Base-by-base conservation (phyloP, 2,329 filamentous ascomycete species). In the Aureobasidium sp. region DNA sequence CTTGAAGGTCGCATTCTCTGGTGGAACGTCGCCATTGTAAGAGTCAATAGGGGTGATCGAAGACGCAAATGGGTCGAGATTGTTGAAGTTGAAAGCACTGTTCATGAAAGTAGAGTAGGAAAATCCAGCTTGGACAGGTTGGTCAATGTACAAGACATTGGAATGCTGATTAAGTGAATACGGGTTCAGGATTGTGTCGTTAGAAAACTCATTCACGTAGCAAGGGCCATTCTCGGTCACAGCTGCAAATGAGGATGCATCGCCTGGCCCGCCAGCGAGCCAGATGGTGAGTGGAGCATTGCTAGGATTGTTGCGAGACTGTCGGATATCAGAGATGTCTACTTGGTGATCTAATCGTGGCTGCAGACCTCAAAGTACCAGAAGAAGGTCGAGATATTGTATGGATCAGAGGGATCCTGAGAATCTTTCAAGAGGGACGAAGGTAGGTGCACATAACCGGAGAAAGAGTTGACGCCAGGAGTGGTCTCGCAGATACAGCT, bases 221-320 rank as follows among this genome's bases (percentile, higher is more conserved):
- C 77, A 80, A 6, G 77, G 75, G 2, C 85, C 85, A 63, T 80
- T 78, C 66, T 84, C 84, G 6, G 75, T 75, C 66, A 87, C 86
- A 66, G 87, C 77, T 26, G 84, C 84, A 62, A 83, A 77, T 76
- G 87, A 79, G 51, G 84, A 86, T 67, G 82, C 85, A 42, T 79
- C 79, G 6, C 85, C 85, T 1, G 85, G 85, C 2, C 85, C 85
- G 60, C 85, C 85, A 70, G 86, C 87, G 65, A 88, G 76, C 82
- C 82, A 87, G 67, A 87, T 80, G 2, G 83, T 80, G 36, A 85
- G 70, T 6, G 79, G 77, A 78, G 76, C 71, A 15, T 78, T 75
- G 7, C 66, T 63, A 0, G 82, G 75, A 66, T 78, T 74, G 58
- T 80, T 76, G 8, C 80, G 76, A 8, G 82, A 42, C 52, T 56